These are phyloP conservation scores for Rhodamnia rubescens DNA, from an alignment of 345 rosid species.

Conservation along the genomic window DNA sequence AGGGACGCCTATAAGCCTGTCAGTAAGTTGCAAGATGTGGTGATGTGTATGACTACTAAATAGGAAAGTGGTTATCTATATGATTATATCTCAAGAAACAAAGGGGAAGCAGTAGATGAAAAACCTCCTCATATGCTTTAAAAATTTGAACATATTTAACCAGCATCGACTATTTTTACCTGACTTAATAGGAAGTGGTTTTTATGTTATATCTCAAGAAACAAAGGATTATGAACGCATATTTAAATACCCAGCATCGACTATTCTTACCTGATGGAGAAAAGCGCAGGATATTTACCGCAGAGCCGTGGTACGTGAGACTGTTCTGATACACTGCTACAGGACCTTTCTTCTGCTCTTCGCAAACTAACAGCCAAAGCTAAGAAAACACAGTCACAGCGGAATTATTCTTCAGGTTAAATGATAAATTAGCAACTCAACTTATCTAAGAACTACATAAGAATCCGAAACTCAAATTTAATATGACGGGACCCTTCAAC, in stretches of 20 bases:
- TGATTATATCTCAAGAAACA: background rate
- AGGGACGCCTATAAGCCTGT: background rate
- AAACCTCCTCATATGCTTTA: background rate
- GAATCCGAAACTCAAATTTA: background rate
- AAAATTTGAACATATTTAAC: background rate
- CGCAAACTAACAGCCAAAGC: slow-evolving; percentile 65
- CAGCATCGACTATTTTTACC: slow-evolving; percentile 26
- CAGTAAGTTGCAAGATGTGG: background rate
- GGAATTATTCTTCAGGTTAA: background rate
- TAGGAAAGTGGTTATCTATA: background rate
- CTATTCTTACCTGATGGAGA: slow-evolving; percentile 62
- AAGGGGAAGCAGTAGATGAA: background rate
- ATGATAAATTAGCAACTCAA: background rate
- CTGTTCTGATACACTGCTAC: slow-evolving; percentile 61
- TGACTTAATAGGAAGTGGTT: no score
- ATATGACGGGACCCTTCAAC: background rate
- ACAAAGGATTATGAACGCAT: no score
- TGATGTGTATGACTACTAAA: background rate
- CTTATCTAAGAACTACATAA: background rate
- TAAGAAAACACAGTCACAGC: slow-evolving; percentile 8
- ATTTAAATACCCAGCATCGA: background rate
- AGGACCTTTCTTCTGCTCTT: slow-evolving; percentile 55
- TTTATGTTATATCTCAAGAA: no score
- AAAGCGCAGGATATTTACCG: slow-evolving; percentile 72
- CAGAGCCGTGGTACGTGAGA: slow-evolving; percentile 70